These are phyloP conservation scores for Arbutus unedo DNA, from an alignment of 148 eudicot genomes.

Conservation along the genomic window DNA sequence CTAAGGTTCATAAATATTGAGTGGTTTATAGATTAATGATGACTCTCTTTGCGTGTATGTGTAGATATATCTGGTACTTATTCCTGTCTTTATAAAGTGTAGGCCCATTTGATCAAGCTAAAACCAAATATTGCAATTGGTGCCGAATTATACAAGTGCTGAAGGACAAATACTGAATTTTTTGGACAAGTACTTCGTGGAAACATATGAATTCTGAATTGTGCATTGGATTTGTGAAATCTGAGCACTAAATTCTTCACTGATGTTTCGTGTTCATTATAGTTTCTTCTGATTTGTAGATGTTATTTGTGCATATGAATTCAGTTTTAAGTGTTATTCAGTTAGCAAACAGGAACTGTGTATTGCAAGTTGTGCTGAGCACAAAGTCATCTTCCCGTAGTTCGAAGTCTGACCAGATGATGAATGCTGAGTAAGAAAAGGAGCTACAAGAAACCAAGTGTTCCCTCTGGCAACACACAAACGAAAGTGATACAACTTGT, in stretches of 20 bases:
- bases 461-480: not conserved
- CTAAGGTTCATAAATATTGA: not conserved
- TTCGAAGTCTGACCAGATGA: not conserved
- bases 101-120: not conserved
- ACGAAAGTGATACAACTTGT: not conserved
- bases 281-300: not conserved
- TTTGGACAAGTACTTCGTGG: not conserved
- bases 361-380: not conserved
- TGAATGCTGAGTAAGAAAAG: not conserved
- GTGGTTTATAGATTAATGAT: not conserved
- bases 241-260: not conserved
- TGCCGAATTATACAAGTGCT: not conserved
- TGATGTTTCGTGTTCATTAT: not conserved
- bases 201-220: not conserved
- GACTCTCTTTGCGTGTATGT: not conserved
- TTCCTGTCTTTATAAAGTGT: not conserved
- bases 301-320: not conserved
- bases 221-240: not conserved
- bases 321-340: not conserved
- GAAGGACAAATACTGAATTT: not conserved
- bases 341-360: not conserved
- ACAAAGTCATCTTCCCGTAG: no score
- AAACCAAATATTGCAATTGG: not conserved
- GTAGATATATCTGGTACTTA: not conserved
- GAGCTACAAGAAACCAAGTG: not conserved